A percentile compares a stretch with the other conserved stretches of the same genome.
Conservation (phyloP, 331 rosid species). For the Quercus tomentella region DNA sequence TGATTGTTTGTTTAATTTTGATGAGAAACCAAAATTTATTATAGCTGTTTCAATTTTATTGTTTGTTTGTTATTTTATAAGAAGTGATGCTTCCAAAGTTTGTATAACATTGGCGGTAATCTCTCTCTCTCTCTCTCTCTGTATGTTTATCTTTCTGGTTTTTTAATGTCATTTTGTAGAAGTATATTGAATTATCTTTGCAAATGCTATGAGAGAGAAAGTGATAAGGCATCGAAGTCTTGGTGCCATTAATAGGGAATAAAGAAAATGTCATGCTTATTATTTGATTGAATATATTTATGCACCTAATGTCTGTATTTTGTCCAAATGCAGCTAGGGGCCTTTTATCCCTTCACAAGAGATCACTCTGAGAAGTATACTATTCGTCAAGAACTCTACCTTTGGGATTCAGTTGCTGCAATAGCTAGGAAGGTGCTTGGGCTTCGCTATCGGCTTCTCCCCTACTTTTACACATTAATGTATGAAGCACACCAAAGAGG, state of each 20-base stretch:
- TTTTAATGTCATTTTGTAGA: neutral
- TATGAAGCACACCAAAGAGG: constrained; percentile 71
- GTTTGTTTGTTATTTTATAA: neutral
- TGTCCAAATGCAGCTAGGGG: constrained; percentile 58
- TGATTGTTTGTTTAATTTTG: too few species aligned
- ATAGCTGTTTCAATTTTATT: neutral
- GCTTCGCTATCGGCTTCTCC: constrained; percentile 80
- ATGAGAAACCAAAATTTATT: neutral
- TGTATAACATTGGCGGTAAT: neutral
- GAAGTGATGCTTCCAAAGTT: neutral
- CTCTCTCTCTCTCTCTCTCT: neutral
- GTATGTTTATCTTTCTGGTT: neutral
- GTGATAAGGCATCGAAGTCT: neutral
- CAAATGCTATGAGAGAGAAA: neutral
- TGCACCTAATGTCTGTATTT: neutral
- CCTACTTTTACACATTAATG: constrained; percentile 72
- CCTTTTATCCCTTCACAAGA: constrained; percentile 86
- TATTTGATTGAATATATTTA: neutral
- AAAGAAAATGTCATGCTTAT: neutral
- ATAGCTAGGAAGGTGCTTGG: constrained; percentile 77
- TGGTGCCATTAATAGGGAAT: neutral
- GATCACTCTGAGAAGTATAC: constrained; percentile 55
- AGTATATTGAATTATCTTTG: neutral
- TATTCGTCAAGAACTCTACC: constrained; percentile 71
- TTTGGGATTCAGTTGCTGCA: constrained; percentile 84